Evolutionary conservation across 805 yeast genomes (phyloP), one percentile per base, ranked within the genome.

Genomic region (Suhomyces tanzawaensis): DNA sequence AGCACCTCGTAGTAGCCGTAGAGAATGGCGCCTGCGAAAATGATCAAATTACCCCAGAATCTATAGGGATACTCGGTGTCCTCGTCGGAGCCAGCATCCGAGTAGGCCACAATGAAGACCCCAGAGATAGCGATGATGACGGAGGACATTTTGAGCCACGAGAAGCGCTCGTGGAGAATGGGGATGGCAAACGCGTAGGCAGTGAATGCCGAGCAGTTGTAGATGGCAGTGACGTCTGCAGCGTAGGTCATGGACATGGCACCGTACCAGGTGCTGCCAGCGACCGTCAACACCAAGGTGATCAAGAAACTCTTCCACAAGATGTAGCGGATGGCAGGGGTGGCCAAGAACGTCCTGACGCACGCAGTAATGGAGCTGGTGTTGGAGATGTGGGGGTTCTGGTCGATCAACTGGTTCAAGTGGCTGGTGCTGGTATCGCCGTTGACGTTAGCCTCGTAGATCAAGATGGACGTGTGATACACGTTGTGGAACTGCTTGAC

Each of bases 161-260:
- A 75, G 51, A 86, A 77, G 33, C 60, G 65, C 52, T 88, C 96
- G 23, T 76, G 65, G 35, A 88, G 66, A 15, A 88, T 59, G 1
- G 89, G 85, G 19, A 88, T 80, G 3, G 95, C 87, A 60, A 88
- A 87, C 12, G 85, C 76, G 53, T 88, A 82, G 0, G 95, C 95
- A 3, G 90, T 82, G 57, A 88, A 88, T 0, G 95, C 95, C 12
- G 91, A 82, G 56, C 93, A 86, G 64, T 88, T 87, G 64, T 87
- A 88, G 43, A 87, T 87, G 3, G 96, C 96, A 2, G 95, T 88
- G 25, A 88, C 83, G 52, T 88, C 95, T 3, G 87, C 72, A 0
- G 95, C 87, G 19, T 89, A 83, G 0, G 95, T 81, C 53, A 85
- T 62, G 21, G 80, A 71, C 79, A 88, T 85, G 8, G 95, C 84